phyloP scores from a whole-genome alignment of 306 rosid species.

The Dryas octopetala region DNA sequence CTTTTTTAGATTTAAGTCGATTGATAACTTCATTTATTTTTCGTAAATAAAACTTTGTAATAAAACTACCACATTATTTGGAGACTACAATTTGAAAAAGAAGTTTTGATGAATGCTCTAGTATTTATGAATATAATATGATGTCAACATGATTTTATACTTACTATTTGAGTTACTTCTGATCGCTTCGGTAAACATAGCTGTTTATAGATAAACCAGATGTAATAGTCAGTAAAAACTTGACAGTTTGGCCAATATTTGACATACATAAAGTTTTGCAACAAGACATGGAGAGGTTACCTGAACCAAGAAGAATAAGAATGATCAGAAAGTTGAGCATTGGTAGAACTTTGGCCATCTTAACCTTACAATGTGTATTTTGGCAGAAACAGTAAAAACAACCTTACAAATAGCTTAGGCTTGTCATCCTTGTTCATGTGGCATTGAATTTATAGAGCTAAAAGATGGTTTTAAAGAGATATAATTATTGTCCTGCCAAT shows the following conservation, averaged over 20 bases:
- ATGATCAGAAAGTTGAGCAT: background rate
- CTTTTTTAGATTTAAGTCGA: too few relatives aligned
- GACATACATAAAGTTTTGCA: background rate
- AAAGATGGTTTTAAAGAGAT: background rate
- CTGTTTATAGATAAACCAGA: background rate
- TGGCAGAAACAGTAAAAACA: background rate
- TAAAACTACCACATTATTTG: too few relatives aligned
- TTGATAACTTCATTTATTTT: too few relatives aligned
- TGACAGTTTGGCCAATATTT: background rate
- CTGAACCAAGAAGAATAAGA: conserved; percentile 1
- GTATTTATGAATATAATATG: too few relatives aligned
- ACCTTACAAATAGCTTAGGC: background rate
- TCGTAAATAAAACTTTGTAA: too few relatives aligned
- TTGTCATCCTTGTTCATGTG: background rate
- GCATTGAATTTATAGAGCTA: background rate
- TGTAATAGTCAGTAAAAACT: background rate
- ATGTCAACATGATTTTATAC: background rate
- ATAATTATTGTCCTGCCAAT: too few relatives aligned
- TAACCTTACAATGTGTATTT: background rate
- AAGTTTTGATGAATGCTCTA: too few relatives aligned
- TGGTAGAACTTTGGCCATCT: background rate
- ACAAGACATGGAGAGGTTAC: background rate
- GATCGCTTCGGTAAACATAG: background rate
- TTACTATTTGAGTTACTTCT: background rate
- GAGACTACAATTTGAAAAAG: too few relatives aligned